Percentiles rank a stretch among this genome's conserved stretches.
These are phyloP conservation scores for Suillus sp. DNA, from an alignment of 768 basidiomycete genomes.

Conservation along the genomic window DNA sequence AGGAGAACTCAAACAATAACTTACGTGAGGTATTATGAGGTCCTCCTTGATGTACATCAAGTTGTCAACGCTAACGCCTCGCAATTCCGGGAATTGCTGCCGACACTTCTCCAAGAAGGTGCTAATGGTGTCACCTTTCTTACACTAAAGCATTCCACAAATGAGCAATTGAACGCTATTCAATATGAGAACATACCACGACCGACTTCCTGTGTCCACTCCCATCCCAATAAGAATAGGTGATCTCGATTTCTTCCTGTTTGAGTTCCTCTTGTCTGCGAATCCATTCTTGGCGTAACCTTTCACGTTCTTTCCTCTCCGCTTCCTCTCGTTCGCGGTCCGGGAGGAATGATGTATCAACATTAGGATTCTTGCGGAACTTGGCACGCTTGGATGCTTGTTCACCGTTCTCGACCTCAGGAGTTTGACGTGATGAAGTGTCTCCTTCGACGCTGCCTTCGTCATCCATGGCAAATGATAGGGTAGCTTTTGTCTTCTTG, in stretches of 20 bases:
- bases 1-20: conserved; percentile 26
- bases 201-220: conserved; percentile 95
- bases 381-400: conserved; percentile 70
- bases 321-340: conserved; percentile 96
- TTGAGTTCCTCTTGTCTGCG: conserved; percentile 68
- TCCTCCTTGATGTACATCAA: conserved; percentile 99
- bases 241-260: conserved; percentile 80
- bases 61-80: conserved; percentile 91
- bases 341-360: conserved; percentile 97
- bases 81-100: conserved; percentile 88
- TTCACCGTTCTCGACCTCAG: conserved; percentile 42
- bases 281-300: conserved; percentile 89
- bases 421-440: conserved; percentile 40
- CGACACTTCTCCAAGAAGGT: conserved; percentile 92
- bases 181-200: conserved; percentile 53
- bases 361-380: conserved; percentile 92
- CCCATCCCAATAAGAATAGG: conserved; percentile 98
- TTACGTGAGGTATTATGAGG: conserved; percentile 92
- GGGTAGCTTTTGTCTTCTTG: conserved; percentile 87
- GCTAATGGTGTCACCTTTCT: conserved; percentile 91
- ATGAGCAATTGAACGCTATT: neutral
- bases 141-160: conserved; percentile 62
- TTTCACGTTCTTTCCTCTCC: conserved; percentile 86
- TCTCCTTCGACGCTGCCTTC: conserved; percentile 50
- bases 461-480: conserved; percentile 92